Base-by-base conservation (phyloP, 257 asterid species). In the Solanum rostratum region DNA sequence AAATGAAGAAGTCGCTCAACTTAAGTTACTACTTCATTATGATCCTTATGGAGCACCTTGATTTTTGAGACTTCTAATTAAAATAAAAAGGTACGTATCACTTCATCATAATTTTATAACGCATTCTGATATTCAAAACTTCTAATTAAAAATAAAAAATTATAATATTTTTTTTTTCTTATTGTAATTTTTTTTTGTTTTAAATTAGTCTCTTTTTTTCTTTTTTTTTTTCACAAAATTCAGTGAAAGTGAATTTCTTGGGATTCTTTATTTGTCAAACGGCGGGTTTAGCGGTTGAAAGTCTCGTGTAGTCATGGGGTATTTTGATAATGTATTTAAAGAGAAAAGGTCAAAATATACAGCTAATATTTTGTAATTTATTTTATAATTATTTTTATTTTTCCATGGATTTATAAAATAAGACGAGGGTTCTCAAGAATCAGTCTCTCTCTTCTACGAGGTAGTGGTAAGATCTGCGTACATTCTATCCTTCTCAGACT, bases 201-300 rank as follows among this genome's bases (percentile, higher is more conserved):
- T 24, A 8, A 55, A 54, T 16, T 7, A 20, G 9, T 0, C 0
- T 1, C 2, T 19, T 11, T 15, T 68, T 39, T 45, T 8, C 14
- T 8, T 5, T 12, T 22, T 87, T 80, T 93, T 88, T 86, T 88
- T 88, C 88, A 89, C 79, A 88, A 84, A 89, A 81, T 79, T 84
- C 50, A 19, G 73, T 63, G 52, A 52, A 14, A 57, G 39, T 85
- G 41, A 82, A 80, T 83, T 41, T 86, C 33, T 57, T 39, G 62
- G 60, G 80, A 79, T 87, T 68, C 87, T 60, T 19, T 7, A n/a
- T 2, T 73, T 66, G 39, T 78, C 85, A 16, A 14, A 11, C 37
- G 85, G 88, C 55, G 85, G 87, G 39, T 80, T 74, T 24, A 46
- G 78, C 53, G 85, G 71, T 86, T 80, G 85, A 84, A 84, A 43